Evolutionary conservation across 148 eudicot genomes (phyloP).

Genomic region (Diospyros lotus): DNA sequence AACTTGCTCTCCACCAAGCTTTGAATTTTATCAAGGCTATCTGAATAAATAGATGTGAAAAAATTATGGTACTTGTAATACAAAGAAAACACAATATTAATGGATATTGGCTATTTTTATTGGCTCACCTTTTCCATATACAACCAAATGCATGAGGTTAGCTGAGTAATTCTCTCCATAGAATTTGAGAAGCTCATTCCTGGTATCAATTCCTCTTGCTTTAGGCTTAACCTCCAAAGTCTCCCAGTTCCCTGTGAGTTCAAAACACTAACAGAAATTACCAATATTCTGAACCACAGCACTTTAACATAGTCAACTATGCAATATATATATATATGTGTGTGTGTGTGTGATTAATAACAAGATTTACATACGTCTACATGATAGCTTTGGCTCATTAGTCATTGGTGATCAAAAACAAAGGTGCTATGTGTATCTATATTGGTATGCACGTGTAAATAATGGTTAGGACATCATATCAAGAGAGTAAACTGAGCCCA

Average conservation of each 20-base stretch:
- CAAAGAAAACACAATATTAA: neutral
- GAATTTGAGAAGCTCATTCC: constrained; percentile 76
- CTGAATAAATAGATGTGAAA: constrained; percentile 30
- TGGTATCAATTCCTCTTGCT: constrained; percentile 69
- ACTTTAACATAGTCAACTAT: neutral
- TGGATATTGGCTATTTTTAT: neutral
- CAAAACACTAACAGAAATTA: neutral
- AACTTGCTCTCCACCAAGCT: constrained; percentile 59
- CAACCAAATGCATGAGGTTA: constrained; percentile 87
- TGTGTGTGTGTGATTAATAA: neutral
- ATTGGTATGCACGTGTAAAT: no score
- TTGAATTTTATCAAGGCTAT: constrained; percentile 67
- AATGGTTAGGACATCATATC: neutral
- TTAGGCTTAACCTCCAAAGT: constrained; percentile 83
- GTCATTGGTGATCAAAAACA: neutral
- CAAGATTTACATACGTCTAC: constrained; percentile 1
- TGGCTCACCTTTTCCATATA: constrained; percentile 69
- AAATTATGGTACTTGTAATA: constrained; percentile 4
- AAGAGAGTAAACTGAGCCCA: neutral
- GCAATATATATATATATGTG: no score
- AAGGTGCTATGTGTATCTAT: neutral
- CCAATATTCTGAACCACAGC: neutral
- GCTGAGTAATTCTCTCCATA: constrained; percentile 80
- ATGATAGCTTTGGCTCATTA: neutral
- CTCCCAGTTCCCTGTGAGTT: constrained; percentile 72